Base-by-base conservation (phyloP, 495 filamentous ascomycete species). In the Cetradonia linearis region DNA sequence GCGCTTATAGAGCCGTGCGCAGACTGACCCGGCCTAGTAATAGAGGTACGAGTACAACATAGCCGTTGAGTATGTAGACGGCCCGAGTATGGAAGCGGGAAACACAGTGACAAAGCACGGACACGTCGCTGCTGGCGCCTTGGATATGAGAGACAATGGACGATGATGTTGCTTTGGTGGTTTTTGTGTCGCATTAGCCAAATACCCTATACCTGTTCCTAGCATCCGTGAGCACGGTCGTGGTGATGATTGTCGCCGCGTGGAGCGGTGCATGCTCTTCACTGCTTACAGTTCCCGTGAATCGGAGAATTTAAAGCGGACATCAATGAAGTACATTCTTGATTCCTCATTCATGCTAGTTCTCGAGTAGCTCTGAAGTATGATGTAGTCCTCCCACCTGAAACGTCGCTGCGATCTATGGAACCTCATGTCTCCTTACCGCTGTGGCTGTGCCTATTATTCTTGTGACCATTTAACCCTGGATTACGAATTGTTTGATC, bases 231-330 rank as follows among this genome's bases (percentile, higher is more conserved):
- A 46, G 42, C 42, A 46, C 42, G 42, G 42, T 20, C 42, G 10
- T 46, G 20, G 20, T 20, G n/a, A 46, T 46, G 42, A 9, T 20
- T 53, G 30, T 46, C 23, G 42, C 13, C 50, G 31, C 50, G 31
- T 54, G 50, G 33, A 14, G 8, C 30, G 30, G 50, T n/a, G 9
- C 50, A 31, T 54, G 13, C 13, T 34, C 16, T 23, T 30, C 7
- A 13, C 30, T 33, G 18, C 28, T 9, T 48, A 2, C 20, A 5
- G 2, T 23, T 54, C 33, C 16, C 28, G 31, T 36, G 20, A 30
- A n/a, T 54, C 50, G 50, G 50, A 54, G 50, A 54, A 54, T 54
- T 54, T 20, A 33, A 8, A 46, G 50, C 50, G 50, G 50, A 54
- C 28, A 36, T 54, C 31, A 20, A 36, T 54, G 7, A 14, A 54